Conservation (phyloP, 2,329 filamentous ascomycete species). For the Paraphaeosphaeria sporulosa region DNA sequence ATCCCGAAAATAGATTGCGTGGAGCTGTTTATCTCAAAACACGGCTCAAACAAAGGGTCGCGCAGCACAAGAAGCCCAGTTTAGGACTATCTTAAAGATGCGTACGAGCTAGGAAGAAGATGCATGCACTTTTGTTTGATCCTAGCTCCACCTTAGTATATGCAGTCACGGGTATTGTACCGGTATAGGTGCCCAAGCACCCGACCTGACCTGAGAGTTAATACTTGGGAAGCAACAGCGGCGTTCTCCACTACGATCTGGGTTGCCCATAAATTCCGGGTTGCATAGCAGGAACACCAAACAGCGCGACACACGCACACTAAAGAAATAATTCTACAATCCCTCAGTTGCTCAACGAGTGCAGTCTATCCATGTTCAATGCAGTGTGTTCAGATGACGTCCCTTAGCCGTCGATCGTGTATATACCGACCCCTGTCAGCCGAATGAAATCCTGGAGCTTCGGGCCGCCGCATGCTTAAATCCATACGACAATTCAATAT, state of each 20-base stretch:
- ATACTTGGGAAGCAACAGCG: background rate
- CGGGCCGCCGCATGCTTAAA: conserved; percentile 39
- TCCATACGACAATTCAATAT: conserved; percentile 40
- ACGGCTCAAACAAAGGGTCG: background rate
- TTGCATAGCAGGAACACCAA: conserved; percentile 1
- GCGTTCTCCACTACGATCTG: background rate
- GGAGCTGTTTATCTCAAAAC: background rate
- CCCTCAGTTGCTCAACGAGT: background rate
- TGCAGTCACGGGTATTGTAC: background rate
- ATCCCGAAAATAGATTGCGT: background rate
- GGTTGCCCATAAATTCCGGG: background rate
- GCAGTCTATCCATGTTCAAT: conserved; percentile 10
- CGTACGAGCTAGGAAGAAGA: background rate
- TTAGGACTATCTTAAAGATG: background rate
- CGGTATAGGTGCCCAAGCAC: background rate
- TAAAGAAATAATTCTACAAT: conserved; percentile 2
- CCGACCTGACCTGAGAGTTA: background rate
- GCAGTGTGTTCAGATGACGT: conserved; percentile 20
- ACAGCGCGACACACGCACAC: background rate
- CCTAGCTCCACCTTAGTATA: background rate
- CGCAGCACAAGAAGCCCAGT: background rate
- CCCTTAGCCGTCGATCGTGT: conserved; percentile 27
- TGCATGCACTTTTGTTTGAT: no score
- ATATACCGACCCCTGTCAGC: conserved; percentile 32
- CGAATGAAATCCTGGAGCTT: conserved; percentile 37